Conservation (phyloP, 495 filamentous ascomycete genomes). For the Aspergillus nanangensis region DNA sequence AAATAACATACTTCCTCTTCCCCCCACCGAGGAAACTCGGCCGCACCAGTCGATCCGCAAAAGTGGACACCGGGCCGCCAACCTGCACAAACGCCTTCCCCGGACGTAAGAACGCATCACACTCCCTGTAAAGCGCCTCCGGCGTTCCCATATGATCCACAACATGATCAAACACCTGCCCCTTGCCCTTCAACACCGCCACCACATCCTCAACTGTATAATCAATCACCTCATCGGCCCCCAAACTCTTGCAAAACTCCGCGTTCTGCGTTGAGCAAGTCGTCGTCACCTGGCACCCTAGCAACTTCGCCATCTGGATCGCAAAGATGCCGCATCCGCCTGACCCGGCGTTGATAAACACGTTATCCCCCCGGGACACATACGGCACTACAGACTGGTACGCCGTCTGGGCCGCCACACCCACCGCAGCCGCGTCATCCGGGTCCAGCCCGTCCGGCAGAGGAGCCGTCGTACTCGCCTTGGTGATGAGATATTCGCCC, state of each 20-base stretch:
- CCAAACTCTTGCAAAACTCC: conserved; percentile 51
- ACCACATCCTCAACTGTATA: conserved; percentile 55
- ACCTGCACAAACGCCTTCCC: conserved; percentile 56
- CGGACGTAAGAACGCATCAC: conserved; percentile 50
- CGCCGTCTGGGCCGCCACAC: conserved; percentile 53
- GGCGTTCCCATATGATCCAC: conserved; percentile 59
- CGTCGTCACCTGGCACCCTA: conserved; percentile 59
- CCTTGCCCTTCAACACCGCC: conserved; percentile 41
- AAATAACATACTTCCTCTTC: conserved; percentile 47
- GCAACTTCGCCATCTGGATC: conserved; percentile 62
- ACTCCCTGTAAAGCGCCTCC: conserved; percentile 48
- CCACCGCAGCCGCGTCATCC: conserved; percentile 47
- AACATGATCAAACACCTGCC: conserved; percentile 49
- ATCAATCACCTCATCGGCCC: conserved; percentile 66
- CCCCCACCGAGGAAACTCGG: conserved; percentile 64
- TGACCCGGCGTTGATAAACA: conserved; percentile 67
- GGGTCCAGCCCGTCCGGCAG: conserved; percentile 49
- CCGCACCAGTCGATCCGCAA: conserved; percentile 26
- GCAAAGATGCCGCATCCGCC: conserved; percentile 59
- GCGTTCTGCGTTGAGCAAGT: conserved; percentile 57
- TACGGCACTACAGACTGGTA: conserved; percentile 55
- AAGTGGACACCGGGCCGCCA: conserved; percentile 34
- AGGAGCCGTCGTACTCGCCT: conserved; percentile 16
- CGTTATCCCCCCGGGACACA: conserved; percentile 47
- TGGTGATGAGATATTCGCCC: conserved; percentile 45